phyloP scores from a whole-genome alignment of 345 rosid species.

The Gossypium australe region DNA sequence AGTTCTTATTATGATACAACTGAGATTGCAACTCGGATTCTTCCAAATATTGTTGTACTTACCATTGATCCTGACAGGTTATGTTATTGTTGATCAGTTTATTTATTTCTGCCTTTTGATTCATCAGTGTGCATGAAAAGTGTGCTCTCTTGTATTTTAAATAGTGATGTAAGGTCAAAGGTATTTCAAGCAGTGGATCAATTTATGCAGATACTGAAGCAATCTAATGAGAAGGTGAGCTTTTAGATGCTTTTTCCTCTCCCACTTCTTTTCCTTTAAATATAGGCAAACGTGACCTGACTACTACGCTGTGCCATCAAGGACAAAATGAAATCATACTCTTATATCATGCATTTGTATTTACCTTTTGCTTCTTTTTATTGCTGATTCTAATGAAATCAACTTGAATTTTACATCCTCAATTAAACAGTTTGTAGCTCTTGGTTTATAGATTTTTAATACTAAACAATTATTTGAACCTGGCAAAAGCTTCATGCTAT shows the following conservation, averaged over 20 bases:
- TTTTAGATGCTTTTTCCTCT: conserved; percentile 1
- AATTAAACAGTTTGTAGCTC: not conserved
- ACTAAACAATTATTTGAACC: not conserved
- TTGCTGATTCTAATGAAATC: too few relatives aligned
- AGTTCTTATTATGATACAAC: conserved; percentile 77
- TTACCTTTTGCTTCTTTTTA: not conserved
- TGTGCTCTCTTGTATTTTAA: conserved; percentile 14
- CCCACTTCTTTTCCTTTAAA: not conserved
- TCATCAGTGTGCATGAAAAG: conserved; percentile 3
- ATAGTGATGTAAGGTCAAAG: conserved; percentile 90
- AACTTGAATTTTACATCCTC: too few relatives aligned
- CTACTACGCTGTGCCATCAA: not conserved
- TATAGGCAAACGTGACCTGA: not conserved
- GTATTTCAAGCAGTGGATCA: conserved; percentile 95
- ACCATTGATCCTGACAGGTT: conserved; percentile 96
- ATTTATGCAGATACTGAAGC: conserved; percentile 81
- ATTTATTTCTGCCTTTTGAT: not conserved
- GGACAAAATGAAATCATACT: not conserved
- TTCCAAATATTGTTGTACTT: conserved; percentile 82
- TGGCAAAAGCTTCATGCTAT: not conserved
- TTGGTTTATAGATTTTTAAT: not conserved
- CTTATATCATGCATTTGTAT: not conserved
- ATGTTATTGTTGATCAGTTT: conserved; percentile 3
- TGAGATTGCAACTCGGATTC: conserved; percentile 94
- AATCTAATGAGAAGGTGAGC: conserved; percentile 70